Base-by-base conservation (phyloP, 2,329 filamentous ascomycete species). In the Aspergillus pseudoterreus region DNA sequence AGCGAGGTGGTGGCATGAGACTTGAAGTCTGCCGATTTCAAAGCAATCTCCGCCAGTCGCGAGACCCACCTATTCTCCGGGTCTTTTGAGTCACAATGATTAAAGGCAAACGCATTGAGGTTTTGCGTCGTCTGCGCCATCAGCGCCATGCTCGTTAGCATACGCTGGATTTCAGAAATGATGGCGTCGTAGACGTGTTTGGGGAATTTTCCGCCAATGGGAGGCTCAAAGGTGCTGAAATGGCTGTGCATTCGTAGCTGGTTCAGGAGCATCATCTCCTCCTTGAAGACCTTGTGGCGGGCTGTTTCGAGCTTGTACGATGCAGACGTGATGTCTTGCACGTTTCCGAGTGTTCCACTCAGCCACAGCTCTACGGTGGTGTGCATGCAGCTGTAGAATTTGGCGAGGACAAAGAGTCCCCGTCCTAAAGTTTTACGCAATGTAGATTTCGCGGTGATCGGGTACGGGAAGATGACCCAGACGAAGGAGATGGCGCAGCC, bases 391-490 rank as follows among this genome's bases (percentile, higher is more conserved):
- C 80, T 84, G 65, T 88, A 89, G 65, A 86, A 88, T 61, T 87
- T 88, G 17, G 86, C 87, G 1, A 89, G 77, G 1, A 90, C 75
- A 63, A 88, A 89, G 2, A 91, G 74, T 0, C 85, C 81, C 1
- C 80, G 79, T 10, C 86, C 86, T 0, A 90, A 75, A 45, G 85
- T 82, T 54, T 81, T 82, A 4, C 87, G 78, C 4, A 90, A 74
- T 63, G 82, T 82, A 2, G 82, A 83, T 47, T 87, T 83, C 49
- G 90, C 87, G 0, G 85, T 85, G 38, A 88, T 77, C 0, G 87
- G 86, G 55, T 81, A 86, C 0, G 87, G 87, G 60, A 90, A 88
- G 47, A 89, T 78, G 0, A 87, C 89, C 85, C 86, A 91, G 64
- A 91, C 78, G 68, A 88, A 90, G 8, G 85, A 86, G 0, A 90